These are phyloP conservation scores for Sinapis alba DNA, from an alignment of 441 rosid genomes.

Conservation along the genomic window DNA sequence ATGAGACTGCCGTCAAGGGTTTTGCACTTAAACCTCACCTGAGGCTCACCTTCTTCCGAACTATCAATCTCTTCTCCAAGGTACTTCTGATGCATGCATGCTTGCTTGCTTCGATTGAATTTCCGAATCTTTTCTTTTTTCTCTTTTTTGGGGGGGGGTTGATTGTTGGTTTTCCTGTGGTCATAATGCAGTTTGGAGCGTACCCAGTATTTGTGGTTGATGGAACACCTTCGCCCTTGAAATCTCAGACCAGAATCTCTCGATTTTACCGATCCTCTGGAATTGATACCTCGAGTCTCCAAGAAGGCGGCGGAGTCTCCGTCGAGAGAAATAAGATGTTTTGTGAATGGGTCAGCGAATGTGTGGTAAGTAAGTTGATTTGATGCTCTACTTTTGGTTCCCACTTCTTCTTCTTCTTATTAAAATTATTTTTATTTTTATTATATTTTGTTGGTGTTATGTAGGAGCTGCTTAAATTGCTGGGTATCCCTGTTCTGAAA, in stretches of 20 bases:
- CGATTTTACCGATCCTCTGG: slow-evolving; percentile 67
- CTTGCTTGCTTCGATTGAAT: background rate
- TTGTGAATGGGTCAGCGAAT: slow-evolving; percentile 64
- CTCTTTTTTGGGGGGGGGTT: background rate
- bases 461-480: slow-evolving; percentile 74
- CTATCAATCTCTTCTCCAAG: slow-evolving; percentile 84
- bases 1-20: slow-evolving; percentile 69
- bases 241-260: slow-evolving; percentile 65
- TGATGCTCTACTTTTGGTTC: background rate
- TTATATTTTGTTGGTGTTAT: background rate
- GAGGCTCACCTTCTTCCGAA: slow-evolving; percentile 85
- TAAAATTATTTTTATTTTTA: background rate
- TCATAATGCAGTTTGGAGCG: slow-evolving; percentile 74
- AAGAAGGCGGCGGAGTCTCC: slow-evolving; percentile 51
- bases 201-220: slow-evolving; percentile 84
- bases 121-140: background rate
- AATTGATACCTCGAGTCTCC: slow-evolving; percentile 44
- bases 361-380: slow-evolving; percentile 63
- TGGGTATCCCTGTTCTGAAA: slow-evolving; percentile 80
- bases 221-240: slow-evolving; percentile 84
- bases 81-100: slow-evolving; percentile 30
- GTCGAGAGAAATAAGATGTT: slow-evolving; percentile 70
- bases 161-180: background rate
- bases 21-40: slow-evolving; percentile 62
- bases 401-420: background rate